These are phyloP conservation scores for Globisporangium nunn DNA, from an alignment of 352 stramenopile species.

Conservation along the genomic window DNA sequence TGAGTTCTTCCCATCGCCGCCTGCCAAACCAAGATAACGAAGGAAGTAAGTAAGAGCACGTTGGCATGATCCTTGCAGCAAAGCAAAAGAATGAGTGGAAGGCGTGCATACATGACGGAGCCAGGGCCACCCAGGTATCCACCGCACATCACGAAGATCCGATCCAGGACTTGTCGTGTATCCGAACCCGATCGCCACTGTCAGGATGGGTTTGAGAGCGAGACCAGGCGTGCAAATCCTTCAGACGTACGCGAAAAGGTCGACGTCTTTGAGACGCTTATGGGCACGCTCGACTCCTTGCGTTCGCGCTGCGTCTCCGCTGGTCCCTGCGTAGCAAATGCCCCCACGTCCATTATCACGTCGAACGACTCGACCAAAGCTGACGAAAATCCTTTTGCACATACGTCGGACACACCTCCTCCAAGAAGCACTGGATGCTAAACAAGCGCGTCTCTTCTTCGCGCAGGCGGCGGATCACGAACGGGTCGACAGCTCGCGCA, in stretches of 20 bases:
- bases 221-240: not conserved
- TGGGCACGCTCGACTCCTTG: slow-evolving; percentile 31
- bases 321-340: slow-evolving; percentile 26
- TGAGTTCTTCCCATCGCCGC: slow-evolving; percentile 60
- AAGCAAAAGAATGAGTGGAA: not conserved
- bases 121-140: slow-evolving; percentile 33
- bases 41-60: too few relatives aligned
- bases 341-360: too few relatives aligned
- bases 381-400: not conserved
- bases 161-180: slow-evolving; percentile 16
- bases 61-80: not conserved
- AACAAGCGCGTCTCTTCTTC: slow-evolving; percentile 47
- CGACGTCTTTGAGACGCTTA: slow-evolving; percentile 9
- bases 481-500: slow-evolving; percentile 49
- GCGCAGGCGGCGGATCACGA: slow-evolving; percentile 48
- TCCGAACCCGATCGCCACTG: not conserved
- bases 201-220: not conserved
- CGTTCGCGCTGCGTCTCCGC: slow-evolving; percentile 34
- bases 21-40: slow-evolving; percentile 14
- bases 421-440: slow-evolving; percentile 66
- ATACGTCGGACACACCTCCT: slow-evolving; percentile 30
- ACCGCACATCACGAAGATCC: slow-evolving; percentile 44
- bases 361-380: too few relatives aligned
- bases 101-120: slow-evolving; percentile 47
- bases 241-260: slow-evolving; percentile 12